Conservation (phyloP, 441 rosid species). For the Isatis lusitanica region DNA sequence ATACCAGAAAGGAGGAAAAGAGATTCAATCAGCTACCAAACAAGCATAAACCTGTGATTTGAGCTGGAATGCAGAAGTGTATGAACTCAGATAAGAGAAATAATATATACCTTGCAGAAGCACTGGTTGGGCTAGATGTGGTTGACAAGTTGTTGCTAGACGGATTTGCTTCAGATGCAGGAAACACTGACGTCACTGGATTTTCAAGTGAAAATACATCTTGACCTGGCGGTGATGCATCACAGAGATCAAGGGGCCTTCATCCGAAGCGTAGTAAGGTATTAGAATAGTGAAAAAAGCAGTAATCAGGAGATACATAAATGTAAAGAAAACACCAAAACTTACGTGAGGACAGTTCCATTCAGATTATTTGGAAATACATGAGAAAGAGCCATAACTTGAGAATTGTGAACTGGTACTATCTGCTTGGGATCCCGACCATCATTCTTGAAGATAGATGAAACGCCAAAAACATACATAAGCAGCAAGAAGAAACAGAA, state of each 20-base stretch:
- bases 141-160: constrained; percentile 55
- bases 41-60: constrained; percentile 9
- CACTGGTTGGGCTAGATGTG: constrained; percentile 55
- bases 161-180: constrained; percentile 57
- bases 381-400: constrained; percentile 69
- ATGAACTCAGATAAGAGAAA: background rate
- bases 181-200: constrained; percentile 59
- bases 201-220: constrained; percentile 54
- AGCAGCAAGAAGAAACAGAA: constrained; percentile 20
- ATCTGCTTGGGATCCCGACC: constrained; percentile 66
- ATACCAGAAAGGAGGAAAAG: constrained; percentile 49
- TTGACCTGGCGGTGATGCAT: constrained; percentile 56
- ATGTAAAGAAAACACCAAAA: constrained; percentile 15
- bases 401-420: constrained; percentile 69
- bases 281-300: constrained; percentile 10
- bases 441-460: constrained; percentile 54
- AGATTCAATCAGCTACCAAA: constrained; percentile 11
- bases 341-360: constrained; percentile 78
- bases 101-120: constrained; percentile 57
- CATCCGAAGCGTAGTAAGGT: constrained; percentile 37
- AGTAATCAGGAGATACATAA: constrained; percentile 3
- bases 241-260: constrained; percentile 94
- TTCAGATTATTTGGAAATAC: constrained; percentile 72
- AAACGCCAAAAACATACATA: constrained; percentile 25
- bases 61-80: constrained; percentile 5